Evolutionary conservation across 192 early-diverging fungal species (phyloP).

Genomic region (Linnemannia zychae): DNA sequence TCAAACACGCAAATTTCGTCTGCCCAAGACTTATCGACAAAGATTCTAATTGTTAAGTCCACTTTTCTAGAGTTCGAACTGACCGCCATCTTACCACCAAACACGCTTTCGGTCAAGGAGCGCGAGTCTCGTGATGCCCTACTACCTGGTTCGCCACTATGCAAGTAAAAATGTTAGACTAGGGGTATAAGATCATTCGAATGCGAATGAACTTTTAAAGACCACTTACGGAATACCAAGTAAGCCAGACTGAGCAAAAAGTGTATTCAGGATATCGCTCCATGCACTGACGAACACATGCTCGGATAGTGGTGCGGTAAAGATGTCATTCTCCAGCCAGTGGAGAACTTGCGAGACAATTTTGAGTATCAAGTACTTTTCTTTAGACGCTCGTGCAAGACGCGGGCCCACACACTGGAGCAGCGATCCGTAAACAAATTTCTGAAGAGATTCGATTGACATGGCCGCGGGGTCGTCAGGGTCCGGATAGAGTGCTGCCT

Average conservation of each 20-base stretch:
- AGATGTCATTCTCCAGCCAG: constrained; percentile 22
- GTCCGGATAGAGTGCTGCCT: constrained; percentile 13
- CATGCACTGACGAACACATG: constrained; percentile 22
- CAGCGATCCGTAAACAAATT: constrained; percentile 16
- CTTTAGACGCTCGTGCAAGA: constrained; percentile 14
- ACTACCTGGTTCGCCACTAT: constrained; percentile 20
- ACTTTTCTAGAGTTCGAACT: constrained; percentile 18
- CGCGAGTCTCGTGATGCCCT: constrained; percentile 5
- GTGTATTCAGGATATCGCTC: constrained; percentile 21
- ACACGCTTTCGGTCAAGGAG: constrained; percentile 16
- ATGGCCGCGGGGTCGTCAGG: constrained; percentile 22
- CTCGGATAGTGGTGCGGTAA: constrained; percentile 10
- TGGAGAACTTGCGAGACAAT: constrained; percentile 17
- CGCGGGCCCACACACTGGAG: constrained; percentile 1
- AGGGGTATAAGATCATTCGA: not conserved
- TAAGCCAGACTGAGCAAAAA: constrained; percentile 8
- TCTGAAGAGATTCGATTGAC: constrained; percentile 19
- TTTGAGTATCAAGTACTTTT: constrained; percentile 14
- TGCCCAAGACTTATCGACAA: constrained; percentile 16
- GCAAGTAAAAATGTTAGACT: not conserved
- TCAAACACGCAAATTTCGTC: constrained; percentile 16
- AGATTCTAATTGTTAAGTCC: constrained; percentile 16
- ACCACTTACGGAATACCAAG: constrained; percentile 11
- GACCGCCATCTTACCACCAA: constrained; percentile 5
- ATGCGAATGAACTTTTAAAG: not conserved